A percentile compares a stretch with the other conserved stretches of the same genome.
Evolutionary conservation across 805 yeast genomes (phyloP).

Genomic region (Kurtzmaniella fragi): DNA sequence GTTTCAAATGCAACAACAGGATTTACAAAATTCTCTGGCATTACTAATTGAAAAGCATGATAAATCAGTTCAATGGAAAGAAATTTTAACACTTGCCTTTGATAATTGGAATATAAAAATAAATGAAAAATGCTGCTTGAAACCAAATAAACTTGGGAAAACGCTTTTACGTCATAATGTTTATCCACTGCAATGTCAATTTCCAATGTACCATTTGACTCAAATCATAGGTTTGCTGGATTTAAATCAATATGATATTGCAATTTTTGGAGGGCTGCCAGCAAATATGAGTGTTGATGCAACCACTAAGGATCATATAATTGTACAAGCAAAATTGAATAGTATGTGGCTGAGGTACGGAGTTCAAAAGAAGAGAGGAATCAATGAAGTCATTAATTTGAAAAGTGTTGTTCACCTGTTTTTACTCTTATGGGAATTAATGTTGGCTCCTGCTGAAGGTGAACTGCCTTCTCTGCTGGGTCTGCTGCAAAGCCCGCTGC

Average conservation of each 20-base stretch:
- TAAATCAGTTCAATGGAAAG: constrained; percentile 49
- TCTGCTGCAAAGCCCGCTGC: constrained; percentile 1
- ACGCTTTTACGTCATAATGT: neutral
- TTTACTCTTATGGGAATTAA: constrained; percentile 34
- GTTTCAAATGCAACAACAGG: constrained; percentile 70
- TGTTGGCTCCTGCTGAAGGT: constrained; percentile 24
- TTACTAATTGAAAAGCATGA: constrained; percentile 23
- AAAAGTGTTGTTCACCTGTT: constrained; percentile 36
- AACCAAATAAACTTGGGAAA: neutral
- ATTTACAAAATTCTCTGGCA: constrained; percentile 49
- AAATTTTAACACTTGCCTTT: constrained; percentile 60
- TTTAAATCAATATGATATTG: constrained; percentile 72
- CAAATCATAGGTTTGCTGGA: constrained; percentile 59
- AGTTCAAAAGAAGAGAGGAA: constrained; percentile 8
- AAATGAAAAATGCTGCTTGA: constrained; percentile 21
- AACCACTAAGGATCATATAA: constrained; percentile 27
- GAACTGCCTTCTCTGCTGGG: neutral
- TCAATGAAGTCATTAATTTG: constrained; percentile 25
- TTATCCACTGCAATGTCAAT: constrained; percentile 36
- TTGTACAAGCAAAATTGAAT: constrained; percentile 28
- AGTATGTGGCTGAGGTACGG: constrained; percentile 24
- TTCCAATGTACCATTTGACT: constrained; percentile 67
- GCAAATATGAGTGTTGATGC: constrained; percentile 56
- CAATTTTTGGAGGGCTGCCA: constrained; percentile 78
- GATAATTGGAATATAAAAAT: constrained; percentile 62